Percentiles rank a stretch among this genome's conserved stretches.
phyloP scores from a whole-genome alignment of 2,329 filamentous ascomycete species.

The Neonectria faginata region DNA sequence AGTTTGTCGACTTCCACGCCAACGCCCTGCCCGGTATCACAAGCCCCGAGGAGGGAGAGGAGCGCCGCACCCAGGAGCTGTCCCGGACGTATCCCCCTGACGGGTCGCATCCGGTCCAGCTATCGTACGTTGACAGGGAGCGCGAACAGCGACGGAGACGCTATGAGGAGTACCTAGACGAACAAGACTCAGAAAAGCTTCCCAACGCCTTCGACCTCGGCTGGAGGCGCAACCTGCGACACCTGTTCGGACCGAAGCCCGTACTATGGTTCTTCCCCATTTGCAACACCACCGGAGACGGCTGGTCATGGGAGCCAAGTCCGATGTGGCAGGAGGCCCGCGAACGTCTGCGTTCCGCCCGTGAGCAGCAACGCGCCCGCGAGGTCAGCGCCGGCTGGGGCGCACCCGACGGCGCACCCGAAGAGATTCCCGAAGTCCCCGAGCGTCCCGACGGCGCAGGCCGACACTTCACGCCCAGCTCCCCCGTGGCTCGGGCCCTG shows the following conservation, averaged over 20 bases:
- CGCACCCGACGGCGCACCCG: constrained; percentile 43
- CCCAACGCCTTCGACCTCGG: constrained; percentile 96
- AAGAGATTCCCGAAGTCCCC: constrained; percentile 41
- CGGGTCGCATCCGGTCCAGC: constrained; percentile 55
- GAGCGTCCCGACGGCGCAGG: constrained; percentile 47
- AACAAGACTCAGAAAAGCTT: constrained; percentile 86
- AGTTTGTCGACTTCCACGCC: constrained; percentile 83
- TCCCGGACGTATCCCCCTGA: constrained; percentile 46
- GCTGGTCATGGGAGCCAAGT: constrained; percentile 93
- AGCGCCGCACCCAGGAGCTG: constrained; percentile 50
- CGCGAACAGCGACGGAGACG: constrained; percentile 65
- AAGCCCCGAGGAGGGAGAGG: constrained; percentile 84
- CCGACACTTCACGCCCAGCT: constrained; percentile 47
- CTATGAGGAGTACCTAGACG: constrained; percentile 83
- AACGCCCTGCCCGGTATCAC: constrained; percentile 85
- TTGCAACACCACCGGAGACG: constrained; percentile 88
- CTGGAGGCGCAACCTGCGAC: constrained; percentile 79
- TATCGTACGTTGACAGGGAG: constrained; percentile 68
- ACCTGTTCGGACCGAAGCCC: constrained; percentile 82
- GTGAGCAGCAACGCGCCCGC: constrained; percentile 70
- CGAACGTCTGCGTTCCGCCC: constrained; percentile 69
- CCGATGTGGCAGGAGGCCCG: constrained; percentile 80
- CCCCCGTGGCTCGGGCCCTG: constrained; percentile 49
- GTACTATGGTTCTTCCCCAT: constrained; percentile 84
- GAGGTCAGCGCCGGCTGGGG: constrained; percentile 79